These are phyloP conservation scores for Podospora pseudopauciseta DNA, from an alignment of 495 filamentous ascomycete genomes.

Conservation along the genomic window DNA sequence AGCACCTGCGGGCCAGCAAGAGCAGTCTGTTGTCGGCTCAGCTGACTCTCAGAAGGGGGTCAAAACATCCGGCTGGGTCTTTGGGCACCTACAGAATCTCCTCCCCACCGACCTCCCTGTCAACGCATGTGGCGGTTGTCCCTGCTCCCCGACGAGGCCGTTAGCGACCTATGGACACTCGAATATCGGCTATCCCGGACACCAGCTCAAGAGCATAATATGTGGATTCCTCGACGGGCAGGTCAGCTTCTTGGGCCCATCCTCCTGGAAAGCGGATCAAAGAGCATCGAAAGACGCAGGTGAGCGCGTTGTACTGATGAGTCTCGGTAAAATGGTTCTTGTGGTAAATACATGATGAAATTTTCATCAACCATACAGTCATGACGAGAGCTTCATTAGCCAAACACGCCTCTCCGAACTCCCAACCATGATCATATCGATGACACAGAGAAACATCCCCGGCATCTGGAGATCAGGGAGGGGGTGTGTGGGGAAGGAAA, in stretches of 20 bases:
- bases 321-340: not conserved
- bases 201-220: not conserved
- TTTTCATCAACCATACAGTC: conserved; percentile 29
- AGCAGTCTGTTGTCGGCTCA: not conserved
- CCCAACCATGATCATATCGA: not conserved
- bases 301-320: not conserved
- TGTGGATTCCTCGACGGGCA: not conserved
- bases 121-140: not conserved
- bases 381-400: conserved; percentile 22
- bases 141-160: not conserved
- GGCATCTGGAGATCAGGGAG: too few species aligned
- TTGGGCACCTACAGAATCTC: not conserved
- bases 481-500: not conserved
- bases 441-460: conserved; percentile 15
- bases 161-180: not conserved
- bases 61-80: not conserved
- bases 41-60: not conserved
- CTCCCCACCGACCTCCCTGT: not conserved
- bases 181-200: not conserved
- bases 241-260: not conserved
- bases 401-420: not conserved
- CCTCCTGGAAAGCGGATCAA: not conserved
- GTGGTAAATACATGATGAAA: not conserved
- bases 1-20: not conserved
- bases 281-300: not conserved